Conservation (phyloP, 768 basidiomycete genomes). For the Russula dissimulans region DNA sequence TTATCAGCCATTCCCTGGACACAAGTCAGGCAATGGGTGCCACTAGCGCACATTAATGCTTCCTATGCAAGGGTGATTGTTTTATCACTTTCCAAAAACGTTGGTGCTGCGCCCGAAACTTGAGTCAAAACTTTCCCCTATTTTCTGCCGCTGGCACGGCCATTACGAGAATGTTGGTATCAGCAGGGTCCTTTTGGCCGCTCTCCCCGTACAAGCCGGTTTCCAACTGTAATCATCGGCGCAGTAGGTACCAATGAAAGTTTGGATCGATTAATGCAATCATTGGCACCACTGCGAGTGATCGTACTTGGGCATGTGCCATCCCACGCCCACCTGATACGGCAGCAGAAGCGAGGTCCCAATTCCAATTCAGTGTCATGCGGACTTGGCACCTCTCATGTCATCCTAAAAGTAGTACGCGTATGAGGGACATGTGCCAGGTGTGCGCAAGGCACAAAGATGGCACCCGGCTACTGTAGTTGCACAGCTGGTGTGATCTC, state of each 20-base stretch:
- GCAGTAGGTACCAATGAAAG: background rate
- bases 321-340: conserved; percentile 12
- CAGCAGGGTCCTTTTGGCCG: background rate
- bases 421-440: conserved; percentile 4
- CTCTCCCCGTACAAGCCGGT: background rate
- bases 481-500: conserved; percentile 1
- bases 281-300: conserved; percentile 3
- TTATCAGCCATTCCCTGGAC: background rate
- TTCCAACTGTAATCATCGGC: conserved; percentile 6
- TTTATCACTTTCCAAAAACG: background rate
- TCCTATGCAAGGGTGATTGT: background rate
- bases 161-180: background rate
- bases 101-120: background rate
- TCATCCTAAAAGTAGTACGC: background rate
- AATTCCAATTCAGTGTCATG: conserved; percentile 9
- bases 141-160: background rate
- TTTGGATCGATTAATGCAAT: conserved; percentile 9
- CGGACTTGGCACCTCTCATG: conserved; percentile 6
- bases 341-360: conserved; percentile 5
- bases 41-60: conserved; percentile 1
- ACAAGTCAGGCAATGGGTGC: background rate
- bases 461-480: background rate
- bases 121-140: conserved; percentile 6
- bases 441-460: conserved; percentile 1
- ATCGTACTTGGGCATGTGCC: conserved; percentile 12